Conservation (phyloP, 805 yeast genomes). For the Metschnikowia reukaufii region DNA sequence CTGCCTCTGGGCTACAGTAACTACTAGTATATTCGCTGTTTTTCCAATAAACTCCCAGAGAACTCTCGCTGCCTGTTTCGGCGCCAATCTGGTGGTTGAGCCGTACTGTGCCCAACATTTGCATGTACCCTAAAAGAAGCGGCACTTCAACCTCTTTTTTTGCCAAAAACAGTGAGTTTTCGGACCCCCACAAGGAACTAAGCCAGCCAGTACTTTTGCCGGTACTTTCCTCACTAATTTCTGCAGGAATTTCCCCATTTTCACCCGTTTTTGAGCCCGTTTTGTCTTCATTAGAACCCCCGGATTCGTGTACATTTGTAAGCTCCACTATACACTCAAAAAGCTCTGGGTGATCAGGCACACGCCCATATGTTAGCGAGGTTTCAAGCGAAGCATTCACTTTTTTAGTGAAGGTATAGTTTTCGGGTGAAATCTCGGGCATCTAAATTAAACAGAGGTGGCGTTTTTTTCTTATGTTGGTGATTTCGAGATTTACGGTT, state of each 20-base stretch:
- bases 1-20: slow-evolving; percentile 27
- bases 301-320: slow-evolving; percentile 2
- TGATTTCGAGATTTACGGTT: too few relatives aligned
- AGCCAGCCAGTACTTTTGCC: slow-evolving; percentile 10
- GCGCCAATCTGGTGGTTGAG: slow-evolving; percentile 36
- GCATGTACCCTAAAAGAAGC: slow-evolving; percentile 38
- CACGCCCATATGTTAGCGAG: slow-evolving; percentile 10
- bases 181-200: slow-evolving; percentile 13
- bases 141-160: slow-evolving; percentile 10
- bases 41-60: slow-evolving; percentile 33
- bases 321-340: slow-evolving; percentile 15
- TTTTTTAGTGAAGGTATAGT: slow-evolving; percentile 6
- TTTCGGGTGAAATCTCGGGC: slow-evolving; percentile 4
- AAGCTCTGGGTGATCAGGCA: slow-evolving; percentile 7
- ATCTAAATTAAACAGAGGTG: not conserved
- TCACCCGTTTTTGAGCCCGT: not conserved
- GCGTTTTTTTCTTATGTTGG: not conserved
- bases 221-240: not conserved
- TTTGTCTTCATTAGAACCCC: not conserved
- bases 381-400: slow-evolving; percentile 7
- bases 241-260: not conserved
- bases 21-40: slow-evolving; percentile 34
- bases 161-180: slow-evolving; percentile 3
- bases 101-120: slow-evolving; percentile 40
- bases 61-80: slow-evolving; percentile 14